These are phyloP conservation scores for Fusarium pseudonygamai DNA, from an alignment of 2,329 filamentous ascomycete genomes.

Conservation along the genomic window DNA sequence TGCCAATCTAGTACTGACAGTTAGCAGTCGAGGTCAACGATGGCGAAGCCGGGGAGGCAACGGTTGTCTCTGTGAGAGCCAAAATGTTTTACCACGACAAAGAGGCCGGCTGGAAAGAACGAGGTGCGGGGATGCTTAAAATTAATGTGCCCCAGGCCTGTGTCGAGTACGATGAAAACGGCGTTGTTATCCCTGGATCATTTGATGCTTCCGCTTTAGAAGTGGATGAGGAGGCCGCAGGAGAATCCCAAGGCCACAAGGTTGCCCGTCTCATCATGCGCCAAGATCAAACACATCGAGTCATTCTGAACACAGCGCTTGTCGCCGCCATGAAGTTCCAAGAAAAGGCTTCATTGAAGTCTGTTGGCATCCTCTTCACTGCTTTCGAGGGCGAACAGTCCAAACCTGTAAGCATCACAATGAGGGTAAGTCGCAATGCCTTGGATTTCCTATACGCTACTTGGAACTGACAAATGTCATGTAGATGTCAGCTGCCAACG, in stretches of 20 bases:
- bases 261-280: conserved; percentile 85
- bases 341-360: conserved; percentile 77
- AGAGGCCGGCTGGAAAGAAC: conserved; percentile 84
- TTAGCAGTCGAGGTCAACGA: conserved; percentile 75
- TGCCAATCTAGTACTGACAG: conserved; percentile 39
- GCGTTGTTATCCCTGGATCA: conserved; percentile 58
- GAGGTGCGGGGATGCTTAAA: conserved; percentile 84
- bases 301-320: conserved; percentile 87
- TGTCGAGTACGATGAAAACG: conserved; percentile 64
- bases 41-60: conserved; percentile 85
- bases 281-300: conserved; percentile 86
- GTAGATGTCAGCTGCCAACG: conserved; percentile 64
- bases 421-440: conserved; percentile 62
- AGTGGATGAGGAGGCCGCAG: conserved; percentile 52
- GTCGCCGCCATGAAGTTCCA: conserved; percentile 83
- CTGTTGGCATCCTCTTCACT: conserved; percentile 73
- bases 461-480: conserved; percentile 5
- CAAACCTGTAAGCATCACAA: conserved; percentile 66
- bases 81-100: conserved; percentile 86
- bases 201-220: conserved; percentile 66
- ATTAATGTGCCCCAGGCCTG: conserved; percentile 76
- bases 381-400: conserved; percentile 67
- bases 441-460: background rate
- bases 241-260: conserved; percentile 49
- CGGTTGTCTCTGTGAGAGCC: conserved; percentile 77